phyloP scores from a whole-genome alignment of 768 basidiomycete species.

The Macrolepiota albuminosa region DNA sequence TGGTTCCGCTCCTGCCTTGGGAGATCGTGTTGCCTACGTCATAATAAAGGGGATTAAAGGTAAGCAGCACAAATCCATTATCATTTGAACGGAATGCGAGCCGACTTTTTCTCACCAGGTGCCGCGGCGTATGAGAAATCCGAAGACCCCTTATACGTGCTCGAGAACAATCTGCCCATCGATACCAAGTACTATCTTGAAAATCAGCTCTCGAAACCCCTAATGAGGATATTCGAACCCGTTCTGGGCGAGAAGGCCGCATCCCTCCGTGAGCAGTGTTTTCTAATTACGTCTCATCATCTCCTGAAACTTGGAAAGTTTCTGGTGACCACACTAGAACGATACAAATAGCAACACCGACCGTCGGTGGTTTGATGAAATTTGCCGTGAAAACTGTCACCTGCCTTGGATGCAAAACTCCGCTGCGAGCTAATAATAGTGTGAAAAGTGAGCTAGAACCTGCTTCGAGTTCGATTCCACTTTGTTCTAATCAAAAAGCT shows the following conservation, averaged over 20 bases:
- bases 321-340: slow-evolving; percentile 95
- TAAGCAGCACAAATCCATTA: slow-evolving; percentile 20
- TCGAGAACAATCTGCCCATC: slow-evolving; percentile 97
- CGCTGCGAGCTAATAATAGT: slow-evolving; percentile 74
- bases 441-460: slow-evolving; percentile 45
- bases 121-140: slow-evolving; percentile 99
- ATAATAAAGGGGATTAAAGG: slow-evolving; percentile 97
- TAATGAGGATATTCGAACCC: slow-evolving; percentile 97
- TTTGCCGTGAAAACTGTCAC: slow-evolving; percentile 96
- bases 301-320: slow-evolving; percentile 43
- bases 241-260: slow-evolving; percentile 90
- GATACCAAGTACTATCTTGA: slow-evolving; percentile 98
- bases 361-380: slow-evolving; percentile 96
- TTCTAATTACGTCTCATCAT: neutral
- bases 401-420: slow-evolving; percentile 94
- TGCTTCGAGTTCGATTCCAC: neutral
- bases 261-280: slow-evolving; percentile 61
- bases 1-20: slow-evolving; percentile 94
- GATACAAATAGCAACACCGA: slow-evolving; percentile 95
- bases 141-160: slow-evolving; percentile 94
- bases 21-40: slow-evolving; percentile 98
- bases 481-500: neutral
- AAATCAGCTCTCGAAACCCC: slow-evolving; percentile 94
- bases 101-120: slow-evolving; percentile 36
- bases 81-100: neutral